Conservation (phyloP, 345 rosid genomes). For the Sonneratia alba region DNA sequence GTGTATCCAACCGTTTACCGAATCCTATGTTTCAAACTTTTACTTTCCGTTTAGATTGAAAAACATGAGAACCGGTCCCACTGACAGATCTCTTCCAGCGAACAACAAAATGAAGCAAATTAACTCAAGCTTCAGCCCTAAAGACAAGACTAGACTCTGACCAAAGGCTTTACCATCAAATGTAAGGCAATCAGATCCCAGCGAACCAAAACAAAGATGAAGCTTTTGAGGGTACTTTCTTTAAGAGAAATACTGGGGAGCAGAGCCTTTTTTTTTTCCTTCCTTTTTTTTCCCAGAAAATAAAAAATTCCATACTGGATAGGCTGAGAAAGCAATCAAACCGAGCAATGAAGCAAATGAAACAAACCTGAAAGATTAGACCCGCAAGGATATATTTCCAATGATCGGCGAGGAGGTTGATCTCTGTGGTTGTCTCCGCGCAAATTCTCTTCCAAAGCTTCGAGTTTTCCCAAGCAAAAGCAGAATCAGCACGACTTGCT, state of each 20-base stretch:
- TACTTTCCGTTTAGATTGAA: background rate
- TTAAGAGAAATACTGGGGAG: too few species aligned
- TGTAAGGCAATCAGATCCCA: background rate
- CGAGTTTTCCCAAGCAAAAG: constrained; percentile 10
- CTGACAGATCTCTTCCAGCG: background rate
- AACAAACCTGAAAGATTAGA: constrained; percentile 69
- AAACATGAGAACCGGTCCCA: constrained; percentile 1
- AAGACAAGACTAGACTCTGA: background rate
- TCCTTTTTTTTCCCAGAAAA: too few species aligned
- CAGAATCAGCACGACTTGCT: background rate
- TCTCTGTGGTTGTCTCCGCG: constrained; percentile 71
- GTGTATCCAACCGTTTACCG: constrained; percentile 27
- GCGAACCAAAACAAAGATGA: background rate
- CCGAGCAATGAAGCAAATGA: background rate
- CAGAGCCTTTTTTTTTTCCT: too few species aligned
- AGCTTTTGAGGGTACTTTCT: background rate
- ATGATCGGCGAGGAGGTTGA: constrained; percentile 68
- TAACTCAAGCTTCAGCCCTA: constrained; percentile 1
- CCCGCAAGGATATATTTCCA: constrained; percentile 91
- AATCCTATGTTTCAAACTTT: constrained; percentile 15
- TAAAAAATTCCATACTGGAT: too few species aligned
- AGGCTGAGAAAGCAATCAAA: too few species aligned
- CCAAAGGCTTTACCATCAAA: too few species aligned
- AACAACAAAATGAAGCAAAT: background rate
- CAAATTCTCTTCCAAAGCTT: constrained; percentile 92